Evolutionary conservation across 1,284 basidiomycete genomes (phyloP).

Genomic region (Exobasidium cylindrosporum): DNA sequence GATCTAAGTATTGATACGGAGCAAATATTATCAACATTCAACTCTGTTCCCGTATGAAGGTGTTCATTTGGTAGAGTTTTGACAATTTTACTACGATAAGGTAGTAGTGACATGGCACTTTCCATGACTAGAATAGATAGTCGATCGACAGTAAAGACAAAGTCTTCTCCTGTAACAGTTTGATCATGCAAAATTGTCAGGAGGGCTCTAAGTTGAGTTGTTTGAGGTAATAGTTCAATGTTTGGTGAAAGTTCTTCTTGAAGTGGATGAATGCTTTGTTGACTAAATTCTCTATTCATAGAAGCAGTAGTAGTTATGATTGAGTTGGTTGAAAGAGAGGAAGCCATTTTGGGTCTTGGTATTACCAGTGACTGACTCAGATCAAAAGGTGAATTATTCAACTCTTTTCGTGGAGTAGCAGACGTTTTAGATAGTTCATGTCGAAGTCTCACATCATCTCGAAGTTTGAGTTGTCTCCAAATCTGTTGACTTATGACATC

Average conservation of each 20-base stretch:
- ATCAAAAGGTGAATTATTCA: conserved; percentile 9
- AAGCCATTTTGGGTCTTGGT: too few relatives aligned
- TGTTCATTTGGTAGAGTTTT: conserved; percentile 31
- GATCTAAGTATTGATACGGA: conserved; percentile 81
- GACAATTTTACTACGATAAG: conserved; percentile 67
- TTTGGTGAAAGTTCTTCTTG: conserved; percentile 57
- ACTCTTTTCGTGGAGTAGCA: conserved; percentile 15
- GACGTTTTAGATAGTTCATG: conserved; percentile 38
- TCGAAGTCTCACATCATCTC: conserved; percentile 27
- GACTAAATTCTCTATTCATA: not conserved
- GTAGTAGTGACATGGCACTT: conserved; percentile 75
- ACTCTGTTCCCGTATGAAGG: conserved; percentile 60
- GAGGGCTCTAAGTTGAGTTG: conserved; percentile 67
- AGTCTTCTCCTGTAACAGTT: conserved; percentile 71
- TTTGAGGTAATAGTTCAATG: conserved; percentile 71
- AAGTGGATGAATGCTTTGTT: conserved; percentile 10
- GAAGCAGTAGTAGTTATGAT: too few relatives aligned
- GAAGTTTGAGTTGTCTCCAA: conserved; percentile 66
- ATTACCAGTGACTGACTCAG: not conserved
- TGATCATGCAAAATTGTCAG: conserved; percentile 78
- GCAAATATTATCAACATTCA: conserved; percentile 67
- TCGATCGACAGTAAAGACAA: conserved; percentile 82
- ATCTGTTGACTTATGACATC: conserved; percentile 91
- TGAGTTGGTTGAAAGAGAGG: too few relatives aligned
- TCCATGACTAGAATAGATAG: conserved; percentile 81